Evolutionary conservation across 768 basidiomycete species (phyloP), one percentile per base, ranked within the genome.

Genomic region (Kwoniella botswanensis): DNA sequence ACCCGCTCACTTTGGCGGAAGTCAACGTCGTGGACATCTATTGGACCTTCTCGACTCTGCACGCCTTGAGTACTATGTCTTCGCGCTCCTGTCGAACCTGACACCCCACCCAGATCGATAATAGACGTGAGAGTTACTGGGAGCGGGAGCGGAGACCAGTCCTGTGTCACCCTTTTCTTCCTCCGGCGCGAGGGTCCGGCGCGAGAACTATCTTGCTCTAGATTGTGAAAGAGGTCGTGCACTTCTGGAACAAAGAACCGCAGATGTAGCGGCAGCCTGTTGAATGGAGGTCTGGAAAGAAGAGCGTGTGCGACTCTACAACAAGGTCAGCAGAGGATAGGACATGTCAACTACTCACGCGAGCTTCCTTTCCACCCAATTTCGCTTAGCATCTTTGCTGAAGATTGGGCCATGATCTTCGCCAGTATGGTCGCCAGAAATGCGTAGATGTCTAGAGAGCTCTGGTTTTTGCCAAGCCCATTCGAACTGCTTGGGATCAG

Each of bases 381-480:
- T 80, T 3, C 81, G 69, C 24, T 76, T 77, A 3, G 66, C 64
- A 44, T 82, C 78, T 67, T 76, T 78, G 18, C 75, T 77, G 67
- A 80, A 81, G 11, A 74, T 75, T 2, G 74, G 81, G 72, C 58
- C 73, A 29, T 24, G 64, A 43, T 63, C 63, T 29, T 63, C 46
- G 59, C 21, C 76, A 64, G 26, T 74, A 44, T 46, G n/a, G 22
- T 21, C 65, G 54, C 35, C 65, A 50, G 61, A 68, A 7, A 35
- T 50, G 41, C 88, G 86, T 18, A 92, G 84, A 83, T 91, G 90
- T n/a, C 91, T 85, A 1, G 90, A 89, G 26, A 87, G 82, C 72
- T 90, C 86, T 11, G 91, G 90, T 80, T 93, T 90, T 80, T 93
- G 92, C 92, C 92, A 93, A 22, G 85, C 85, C 91, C 91, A 93